phyloP scores from a whole-genome alignment of 2,329 filamentous ascomycete genomes.

The Sarocladium kiliense region DNA sequence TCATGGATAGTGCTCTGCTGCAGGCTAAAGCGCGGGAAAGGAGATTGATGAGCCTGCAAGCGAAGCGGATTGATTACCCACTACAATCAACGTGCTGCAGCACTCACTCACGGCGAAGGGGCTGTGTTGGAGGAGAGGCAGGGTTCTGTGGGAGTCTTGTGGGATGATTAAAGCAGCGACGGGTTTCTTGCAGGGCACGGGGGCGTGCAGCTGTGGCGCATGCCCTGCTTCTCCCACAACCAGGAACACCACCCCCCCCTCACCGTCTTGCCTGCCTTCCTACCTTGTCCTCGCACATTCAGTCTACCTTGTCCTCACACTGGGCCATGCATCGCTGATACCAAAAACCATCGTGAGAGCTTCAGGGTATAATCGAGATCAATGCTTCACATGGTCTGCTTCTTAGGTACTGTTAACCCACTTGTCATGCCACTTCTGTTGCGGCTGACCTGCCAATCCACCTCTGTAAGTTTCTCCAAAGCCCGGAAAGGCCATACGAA shows the following conservation, averaged over 20 bases:
- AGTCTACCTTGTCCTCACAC: too few relatives aligned
- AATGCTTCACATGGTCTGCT: background rate
- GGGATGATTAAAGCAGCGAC: background rate
- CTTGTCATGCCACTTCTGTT: background rate
- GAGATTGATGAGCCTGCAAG: background rate
- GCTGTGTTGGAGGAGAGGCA: background rate
- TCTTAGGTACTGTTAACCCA: background rate
- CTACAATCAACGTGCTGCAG: background rate
- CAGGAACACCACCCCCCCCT: background rate
- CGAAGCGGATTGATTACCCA: background rate
- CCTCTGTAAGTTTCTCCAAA: background rate
- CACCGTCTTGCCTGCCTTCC: background rate
- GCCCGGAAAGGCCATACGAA: too few relatives aligned
- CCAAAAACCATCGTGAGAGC: background rate
- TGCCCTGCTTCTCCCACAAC: background rate
- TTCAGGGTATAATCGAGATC: background rate
- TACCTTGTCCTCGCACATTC: background rate
- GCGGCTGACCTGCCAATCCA: background rate
- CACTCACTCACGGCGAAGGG: background rate
- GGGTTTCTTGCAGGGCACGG: background rate
- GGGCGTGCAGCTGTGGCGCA: conserved; percentile 1
- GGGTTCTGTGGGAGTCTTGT: background rate
- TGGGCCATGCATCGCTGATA: too few relatives aligned
- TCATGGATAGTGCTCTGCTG: background rate
- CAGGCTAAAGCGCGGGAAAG: conserved; percentile 2